phyloP scores from a whole-genome alignment of 768 basidiomycete genomes.

The Boletus pseudopeckii region DNA sequence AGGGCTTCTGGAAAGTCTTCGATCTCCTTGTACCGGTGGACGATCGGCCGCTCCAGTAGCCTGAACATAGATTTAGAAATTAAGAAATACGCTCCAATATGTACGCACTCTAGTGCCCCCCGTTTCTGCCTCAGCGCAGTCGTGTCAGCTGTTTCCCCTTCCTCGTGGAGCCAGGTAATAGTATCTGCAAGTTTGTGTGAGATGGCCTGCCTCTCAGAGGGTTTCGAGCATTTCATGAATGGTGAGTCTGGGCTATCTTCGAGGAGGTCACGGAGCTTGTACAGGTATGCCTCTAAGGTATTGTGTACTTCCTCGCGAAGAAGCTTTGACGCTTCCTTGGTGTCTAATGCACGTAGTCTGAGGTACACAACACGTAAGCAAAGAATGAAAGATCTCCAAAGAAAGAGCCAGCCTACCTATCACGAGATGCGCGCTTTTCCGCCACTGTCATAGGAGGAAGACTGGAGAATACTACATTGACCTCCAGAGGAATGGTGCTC shows the following conservation, averaged over 20 bases:
- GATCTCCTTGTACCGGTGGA: constrained; percentile 86
- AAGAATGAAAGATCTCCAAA: background rate
- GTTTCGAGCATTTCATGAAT: constrained; percentile 82
- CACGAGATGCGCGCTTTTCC: constrained; percentile 70
- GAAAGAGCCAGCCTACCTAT: constrained; percentile 49
- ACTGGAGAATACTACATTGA: constrained; percentile 57
- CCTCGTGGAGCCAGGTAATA: constrained; percentile 78
- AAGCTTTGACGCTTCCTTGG: constrained; percentile 70
- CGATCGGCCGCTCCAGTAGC: constrained; percentile 73
- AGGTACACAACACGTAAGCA: constrained; percentile 3
- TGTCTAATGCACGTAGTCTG: constrained; percentile 78
- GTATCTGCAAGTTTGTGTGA: constrained; percentile 66
- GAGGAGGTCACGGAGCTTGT: constrained; percentile 81
- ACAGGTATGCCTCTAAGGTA: constrained; percentile 89
- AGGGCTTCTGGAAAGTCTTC: constrained; percentile 80
- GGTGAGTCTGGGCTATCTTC: constrained; percentile 64
- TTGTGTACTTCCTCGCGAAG: constrained; percentile 89
- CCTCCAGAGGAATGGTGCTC: constrained; percentile 64
- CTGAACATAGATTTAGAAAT: constrained; percentile 36
- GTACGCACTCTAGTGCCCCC: constrained; percentile 74
- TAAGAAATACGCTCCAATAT: background rate
- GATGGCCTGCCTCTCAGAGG: constrained; percentile 65
- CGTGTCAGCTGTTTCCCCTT: constrained; percentile 80
- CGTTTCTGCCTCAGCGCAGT: constrained; percentile 72
- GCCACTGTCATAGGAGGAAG: constrained; percentile 73